Conservation (phyloP, 1,139 yeast species). For the Suhomyces wounanorum region DNA sequence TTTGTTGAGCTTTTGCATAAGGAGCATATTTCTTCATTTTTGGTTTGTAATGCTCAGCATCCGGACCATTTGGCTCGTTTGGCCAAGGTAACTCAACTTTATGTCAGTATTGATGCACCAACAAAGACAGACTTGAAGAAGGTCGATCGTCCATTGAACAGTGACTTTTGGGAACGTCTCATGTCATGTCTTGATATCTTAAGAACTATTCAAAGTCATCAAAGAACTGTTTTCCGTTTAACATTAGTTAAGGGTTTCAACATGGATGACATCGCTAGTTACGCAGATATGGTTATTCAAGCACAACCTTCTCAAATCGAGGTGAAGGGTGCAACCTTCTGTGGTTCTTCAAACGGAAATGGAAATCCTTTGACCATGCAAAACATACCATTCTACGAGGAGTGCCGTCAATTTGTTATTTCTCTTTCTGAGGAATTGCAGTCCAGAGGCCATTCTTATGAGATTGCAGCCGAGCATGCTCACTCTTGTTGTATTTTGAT, state of each 20-base stretch:
- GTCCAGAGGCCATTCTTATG: slow-evolving; percentile 67
- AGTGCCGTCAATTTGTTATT: slow-evolving; percentile 75
- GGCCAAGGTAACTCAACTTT: slow-evolving; percentile 81
- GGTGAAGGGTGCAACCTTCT: slow-evolving; percentile 91
- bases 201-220: slow-evolving; percentile 70
- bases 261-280: slow-evolving; percentile 78
- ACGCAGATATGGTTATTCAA: slow-evolving; percentile 82
- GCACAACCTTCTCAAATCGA: slow-evolving; percentile 89
- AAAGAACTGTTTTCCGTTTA: slow-evolving; percentile 87
- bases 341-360: slow-evolving; percentile 79
- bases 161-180: slow-evolving; percentile 92
- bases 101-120: slow-evolving; percentile 92
- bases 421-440: slow-evolving; percentile 60
- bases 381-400: slow-evolving; percentile 92
- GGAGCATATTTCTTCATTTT: slow-evolving; percentile 76
- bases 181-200: slow-evolving; percentile 78
- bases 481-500: slow-evolving; percentile 90
- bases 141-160: slow-evolving; percentile 84
- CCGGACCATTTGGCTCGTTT: slow-evolving; percentile 76
- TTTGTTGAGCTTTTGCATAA: slow-evolving; percentile 80
- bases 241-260: slow-evolving; percentile 93
- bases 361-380: slow-evolving; percentile 94
- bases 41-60: slow-evolving; percentile 95
- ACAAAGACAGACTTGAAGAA: slow-evolving; percentile 76
- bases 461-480: slow-evolving; percentile 92